Evolutionary conservation across 2,329 filamentous ascomycete species (phyloP), one percentile per base, ranked within the genome.

Genomic region (Chrysoporthe deuterocubensis): DNA sequence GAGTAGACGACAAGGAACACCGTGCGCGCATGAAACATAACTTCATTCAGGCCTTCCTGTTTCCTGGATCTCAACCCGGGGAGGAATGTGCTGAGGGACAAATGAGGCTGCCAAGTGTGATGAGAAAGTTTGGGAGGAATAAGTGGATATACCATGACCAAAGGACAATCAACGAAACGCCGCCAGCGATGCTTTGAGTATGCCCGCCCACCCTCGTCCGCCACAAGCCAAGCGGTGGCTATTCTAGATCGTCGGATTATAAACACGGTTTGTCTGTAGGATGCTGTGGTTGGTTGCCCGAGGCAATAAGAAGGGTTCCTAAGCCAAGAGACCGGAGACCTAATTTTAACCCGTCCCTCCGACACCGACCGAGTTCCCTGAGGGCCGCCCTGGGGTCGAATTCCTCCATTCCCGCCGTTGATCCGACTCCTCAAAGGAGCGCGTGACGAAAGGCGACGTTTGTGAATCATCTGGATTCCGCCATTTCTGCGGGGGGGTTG

Each of bases 341-440:
- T 63, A 59, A 62, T 44, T 66, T 74, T 76, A 82, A 56, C 78
- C 75, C 43, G 79, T 80, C 64, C 85, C 84, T 40, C 79, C 80
- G 13, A 86, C 80, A 69, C 86, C 84, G 58, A 83, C 77, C 37
- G 82, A 82, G 32, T 80, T 80, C 70, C 79, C 84, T 69, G 59
- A 46, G 11, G 83, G 85, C 60, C 83, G 83, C 40, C 80, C 81
- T 81, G 82, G 87, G 48, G 79, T 84, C 21, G 86, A 88, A 73
- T 87, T 87, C 44, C 86, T 82, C 85, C 86, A 88, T 69, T 88
- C 84, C 65, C 83, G 81, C 58, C 82, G 82, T 69, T 83, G 82
- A 59, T 75, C 79, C 67, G 76, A 78, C 67, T 84, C 82, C 70
- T 84, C 83, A 66, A 81, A 81, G 44, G 84, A 81, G 64, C 78